phyloP scores from a whole-genome alignment of 129 eudicot genomes.

The Tanacetum coccineum region DNA sequence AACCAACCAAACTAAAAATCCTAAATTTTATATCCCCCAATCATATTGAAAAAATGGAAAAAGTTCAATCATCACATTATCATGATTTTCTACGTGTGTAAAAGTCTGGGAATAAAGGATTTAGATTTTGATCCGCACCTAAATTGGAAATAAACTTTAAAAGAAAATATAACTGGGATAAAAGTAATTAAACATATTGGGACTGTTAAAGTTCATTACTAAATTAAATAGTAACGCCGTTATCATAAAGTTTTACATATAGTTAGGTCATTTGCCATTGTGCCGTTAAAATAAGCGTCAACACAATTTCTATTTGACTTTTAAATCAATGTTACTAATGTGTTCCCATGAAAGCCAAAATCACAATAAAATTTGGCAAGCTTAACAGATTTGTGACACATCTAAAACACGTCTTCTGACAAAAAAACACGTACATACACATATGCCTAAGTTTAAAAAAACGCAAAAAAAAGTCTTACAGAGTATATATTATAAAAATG shows the following conservation, averaged over 20 bases:
- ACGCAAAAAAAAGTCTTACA: background rate
- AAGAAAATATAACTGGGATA: background rate
- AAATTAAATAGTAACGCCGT: no score
- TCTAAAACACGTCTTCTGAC: background rate
- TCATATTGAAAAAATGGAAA: constrained; percentile 43
- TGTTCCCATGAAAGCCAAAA: no score
- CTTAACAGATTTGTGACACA: background rate
- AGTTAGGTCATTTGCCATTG: no score
- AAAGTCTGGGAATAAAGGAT: background rate
- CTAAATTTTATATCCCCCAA: constrained; percentile 35
- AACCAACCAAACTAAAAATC: constrained; percentile 36
- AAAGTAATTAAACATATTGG: no score
- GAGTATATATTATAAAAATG: no score
- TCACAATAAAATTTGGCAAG: no score
- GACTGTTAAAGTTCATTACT: no score
- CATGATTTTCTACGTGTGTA: constrained; percentile 11
- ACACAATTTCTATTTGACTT: no score
- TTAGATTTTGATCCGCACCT: background rate
- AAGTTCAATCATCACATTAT: constrained; percentile 9
- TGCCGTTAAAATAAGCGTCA: no score
- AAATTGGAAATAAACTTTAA: background rate
- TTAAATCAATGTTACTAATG: no score
- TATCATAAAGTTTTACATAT: no score
- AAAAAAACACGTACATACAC: background rate
- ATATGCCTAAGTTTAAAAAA: background rate